Evolutionary conservation across 768 basidiomycete genomes (phyloP).

Genomic region (Hericium coralloides): DNA sequence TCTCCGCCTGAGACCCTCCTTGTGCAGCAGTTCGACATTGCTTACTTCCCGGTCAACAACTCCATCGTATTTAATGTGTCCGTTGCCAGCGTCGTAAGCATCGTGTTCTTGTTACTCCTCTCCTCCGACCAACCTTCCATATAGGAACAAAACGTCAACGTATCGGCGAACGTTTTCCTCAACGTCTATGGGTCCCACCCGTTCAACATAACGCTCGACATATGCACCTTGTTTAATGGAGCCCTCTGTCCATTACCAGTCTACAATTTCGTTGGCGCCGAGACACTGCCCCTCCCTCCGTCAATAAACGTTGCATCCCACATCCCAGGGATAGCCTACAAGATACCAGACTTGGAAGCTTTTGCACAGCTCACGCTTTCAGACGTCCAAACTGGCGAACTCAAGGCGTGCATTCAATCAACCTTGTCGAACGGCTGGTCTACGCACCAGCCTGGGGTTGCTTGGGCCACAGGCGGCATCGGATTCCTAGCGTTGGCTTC

Average conservation of each 20-base stretch:
- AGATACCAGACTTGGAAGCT: conserved; percentile 87
- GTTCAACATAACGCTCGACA: conserved; percentile 77
- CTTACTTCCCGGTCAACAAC: conserved; percentile 59
- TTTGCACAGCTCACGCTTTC: conserved; percentile 72
- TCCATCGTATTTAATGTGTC: conserved; percentile 81
- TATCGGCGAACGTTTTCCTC: conserved; percentile 72
- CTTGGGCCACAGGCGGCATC: conserved; percentile 68
- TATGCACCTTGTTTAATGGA: conserved; percentile 72
- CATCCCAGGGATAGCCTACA: conserved; percentile 76
- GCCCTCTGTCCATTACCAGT: conserved; percentile 75
- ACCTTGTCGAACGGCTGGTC: conserved; percentile 91
- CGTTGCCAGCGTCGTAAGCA: conserved; percentile 72
- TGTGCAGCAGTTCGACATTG: conserved; percentile 67
- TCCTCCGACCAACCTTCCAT: conserved; percentile 1
- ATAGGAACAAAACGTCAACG: conserved; percentile 68
- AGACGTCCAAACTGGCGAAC: conserved; percentile 56
- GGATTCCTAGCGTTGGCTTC: conserved; percentile 50
- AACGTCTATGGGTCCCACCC: conserved; percentile 84
- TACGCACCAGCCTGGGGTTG: conserved; percentile 60
- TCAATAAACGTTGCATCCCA: conserved; percentile 43
- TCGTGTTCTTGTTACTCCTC: conserved; percentile 7
- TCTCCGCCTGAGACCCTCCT: conserved; percentile 71
- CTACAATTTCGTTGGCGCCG: conserved; percentile 84
- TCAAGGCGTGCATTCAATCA: conserved; percentile 86
- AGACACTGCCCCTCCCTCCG: conserved; percentile 54